A percentile compares a stretch with the other conserved stretches of the same genome.
phyloP scores from a whole-genome alignment of 2,329 filamentous ascomycete species.

The Monosporascus sp. region DNA sequence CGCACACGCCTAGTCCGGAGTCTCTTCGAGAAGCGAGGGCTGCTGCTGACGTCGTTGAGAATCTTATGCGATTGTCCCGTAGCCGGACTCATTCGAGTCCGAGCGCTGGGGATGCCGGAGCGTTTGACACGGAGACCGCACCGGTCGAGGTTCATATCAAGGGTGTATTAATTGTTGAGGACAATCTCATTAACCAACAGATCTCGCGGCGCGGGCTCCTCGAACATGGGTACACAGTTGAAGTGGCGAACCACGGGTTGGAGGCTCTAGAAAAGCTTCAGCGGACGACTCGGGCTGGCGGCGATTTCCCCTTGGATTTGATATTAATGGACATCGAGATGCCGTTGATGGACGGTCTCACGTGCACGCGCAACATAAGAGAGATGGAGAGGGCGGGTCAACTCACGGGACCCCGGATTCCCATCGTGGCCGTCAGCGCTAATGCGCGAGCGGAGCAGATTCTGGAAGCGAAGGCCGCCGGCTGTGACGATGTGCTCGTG shows the following conservation, averaged over 20 bases:
- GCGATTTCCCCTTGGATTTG: constrained; percentile 44
- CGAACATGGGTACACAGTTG: constrained; percentile 52
- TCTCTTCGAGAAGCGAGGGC: constrained; percentile 36
- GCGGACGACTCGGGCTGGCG: constrained; percentile 13
- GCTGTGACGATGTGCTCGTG: constrained; percentile 62
- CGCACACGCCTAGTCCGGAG: constrained; percentile 32
- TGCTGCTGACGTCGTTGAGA: constrained; percentile 28
- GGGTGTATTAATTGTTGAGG: constrained; percentile 56
- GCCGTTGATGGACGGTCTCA: constrained; percentile 67
- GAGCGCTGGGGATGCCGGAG: constrained; percentile 5
- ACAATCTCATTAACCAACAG: constrained; percentile 62
- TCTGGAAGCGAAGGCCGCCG: constrained; percentile 42
- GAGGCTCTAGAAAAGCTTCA: constrained; percentile 47
- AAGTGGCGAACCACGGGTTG: constrained; percentile 57
- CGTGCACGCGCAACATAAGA: constrained; percentile 60
- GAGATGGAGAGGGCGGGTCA: constrained; percentile 51
- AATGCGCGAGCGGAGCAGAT: constrained; percentile 62
- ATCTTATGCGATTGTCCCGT: constrained; percentile 21
- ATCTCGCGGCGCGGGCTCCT: constrained; percentile 56
- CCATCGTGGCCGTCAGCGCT: constrained; percentile 62
- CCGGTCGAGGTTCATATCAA: constrained; percentile 31
- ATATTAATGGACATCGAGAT: constrained; percentile 75
- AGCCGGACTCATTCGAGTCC: constrained; percentile 2
- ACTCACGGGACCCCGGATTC: constrained; percentile 47
- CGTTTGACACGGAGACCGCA: constrained; percentile 8